These are phyloP conservation scores for Schwanniomyces occidentalis DNA, from an alignment of 805 yeast species.

Conservation along the genomic window DNA sequence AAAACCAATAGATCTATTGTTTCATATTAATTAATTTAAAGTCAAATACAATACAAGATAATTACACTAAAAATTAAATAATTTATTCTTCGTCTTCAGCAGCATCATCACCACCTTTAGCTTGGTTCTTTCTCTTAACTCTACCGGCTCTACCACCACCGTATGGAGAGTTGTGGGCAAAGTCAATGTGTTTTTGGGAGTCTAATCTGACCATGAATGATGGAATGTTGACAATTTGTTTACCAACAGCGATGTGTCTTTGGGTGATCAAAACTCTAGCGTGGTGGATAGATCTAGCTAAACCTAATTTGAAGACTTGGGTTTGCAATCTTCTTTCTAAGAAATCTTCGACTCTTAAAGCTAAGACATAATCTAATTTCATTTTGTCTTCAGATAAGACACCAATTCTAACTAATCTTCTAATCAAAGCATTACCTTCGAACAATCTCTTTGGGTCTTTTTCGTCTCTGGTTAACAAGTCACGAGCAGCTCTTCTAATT, in stretches of 20 bases:
- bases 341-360: conserved; percentile 97
- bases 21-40: conserved; percentile 8
- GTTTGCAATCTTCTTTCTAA: conserved; percentile 99
- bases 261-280: conserved; percentile 98
- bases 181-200: conserved; percentile 99
- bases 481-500: conserved; percentile 99
- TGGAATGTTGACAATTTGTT: conserved; percentile 98
- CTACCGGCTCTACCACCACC: conserved; percentile 99
- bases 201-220: conserved; percentile 99
- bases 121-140: conserved; percentile 93
- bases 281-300: conserved; percentile 99
- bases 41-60: conserved; percentile 7
- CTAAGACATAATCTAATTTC: conserved; percentile 99
- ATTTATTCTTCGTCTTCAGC: conserved; percentile 78
- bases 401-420: conserved; percentile 99
- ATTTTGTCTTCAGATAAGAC: conserved; percentile 98
- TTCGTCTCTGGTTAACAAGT: conserved; percentile 98
- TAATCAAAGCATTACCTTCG: conserved; percentile 99
- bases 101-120: conserved; percentile 65
- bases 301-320: conserved; percentile 99
- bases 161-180: conserved; percentile 98
- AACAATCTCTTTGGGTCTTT: conserved; percentile 99
- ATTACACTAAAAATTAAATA: conserved; percentile 14
- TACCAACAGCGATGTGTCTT: conserved; percentile 99
- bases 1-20: too few relatives aligned